Percentiles rank a stretch among this genome's conserved stretches.
Conservation (phyloP, 768 basidiomycete species). For the Tulasnella sp. region DNA sequence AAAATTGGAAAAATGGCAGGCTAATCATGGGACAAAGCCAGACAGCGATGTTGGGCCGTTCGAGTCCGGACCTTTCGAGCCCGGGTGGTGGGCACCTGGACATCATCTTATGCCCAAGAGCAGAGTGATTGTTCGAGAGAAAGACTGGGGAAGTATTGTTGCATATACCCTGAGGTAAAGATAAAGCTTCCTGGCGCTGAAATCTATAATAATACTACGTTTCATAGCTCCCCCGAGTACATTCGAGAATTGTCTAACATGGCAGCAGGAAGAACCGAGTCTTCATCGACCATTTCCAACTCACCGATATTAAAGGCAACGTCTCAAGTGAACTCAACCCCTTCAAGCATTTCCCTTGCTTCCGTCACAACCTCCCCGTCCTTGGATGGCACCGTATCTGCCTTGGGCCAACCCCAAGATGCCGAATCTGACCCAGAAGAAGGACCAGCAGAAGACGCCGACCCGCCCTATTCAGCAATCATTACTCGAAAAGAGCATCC, state of each 20-base stretch:
- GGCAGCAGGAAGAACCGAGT: background rate
- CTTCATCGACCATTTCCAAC: background rate
- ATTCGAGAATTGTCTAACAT: conserved; percentile 36
- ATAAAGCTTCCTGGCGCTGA: background rate
- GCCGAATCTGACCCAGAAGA: conserved; percentile 38
- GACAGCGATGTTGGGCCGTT: conserved; percentile 24
- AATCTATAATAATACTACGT: conserved; percentile 3
- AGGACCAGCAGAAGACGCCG: background rate
- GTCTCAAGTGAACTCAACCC: conserved; percentile 10
- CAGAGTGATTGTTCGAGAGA: conserved; percentile 57
- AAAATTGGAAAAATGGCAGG: conserved; percentile 54
- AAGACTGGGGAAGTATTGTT: conserved; percentile 72
- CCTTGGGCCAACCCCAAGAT: conserved; percentile 16
- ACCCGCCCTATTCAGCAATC: conserved; percentile 50
- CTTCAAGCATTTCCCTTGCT: conserved; percentile 16
- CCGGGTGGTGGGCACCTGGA: conserved; percentile 56
- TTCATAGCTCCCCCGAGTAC: conserved; percentile 52
- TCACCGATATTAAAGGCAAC: background rate
- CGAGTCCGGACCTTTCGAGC: conserved; percentile 34
- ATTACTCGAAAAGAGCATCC: conserved; percentile 58
- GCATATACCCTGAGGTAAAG: conserved; percentile 63
- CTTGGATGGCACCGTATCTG: background rate
- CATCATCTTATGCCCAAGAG: conserved; percentile 61
- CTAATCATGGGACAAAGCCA: conserved; percentile 44
- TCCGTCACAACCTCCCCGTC: background rate